Evolutionary conservation across 2,329 filamentous ascomycete genomes (phyloP).

Genomic region (Calonectria leucothoes): DNA sequence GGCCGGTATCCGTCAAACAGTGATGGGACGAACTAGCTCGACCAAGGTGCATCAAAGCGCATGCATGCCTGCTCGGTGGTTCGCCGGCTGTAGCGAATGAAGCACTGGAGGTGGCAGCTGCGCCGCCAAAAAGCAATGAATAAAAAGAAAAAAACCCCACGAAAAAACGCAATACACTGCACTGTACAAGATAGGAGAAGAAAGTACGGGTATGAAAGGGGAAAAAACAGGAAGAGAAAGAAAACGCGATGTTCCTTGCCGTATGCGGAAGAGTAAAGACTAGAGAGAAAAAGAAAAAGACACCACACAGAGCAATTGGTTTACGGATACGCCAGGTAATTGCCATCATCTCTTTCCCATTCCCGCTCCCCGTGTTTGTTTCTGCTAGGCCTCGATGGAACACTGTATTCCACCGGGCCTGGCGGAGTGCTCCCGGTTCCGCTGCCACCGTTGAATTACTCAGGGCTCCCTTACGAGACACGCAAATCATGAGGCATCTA

Average conservation of each 20-base stretch:
- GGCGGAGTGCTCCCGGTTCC: background rate
- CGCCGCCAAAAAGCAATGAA: slow-evolving; percentile 5
- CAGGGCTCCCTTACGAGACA: background rate
- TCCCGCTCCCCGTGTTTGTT: slow-evolving; percentile 7
- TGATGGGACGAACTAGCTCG: slow-evolving; percentile 9
- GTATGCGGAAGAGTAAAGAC: background rate
- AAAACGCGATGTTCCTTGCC: background rate
- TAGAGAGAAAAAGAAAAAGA: background rate
- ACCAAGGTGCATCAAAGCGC: slow-evolving; percentile 2
- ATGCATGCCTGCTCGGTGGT: background rate
- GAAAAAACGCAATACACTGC: background rate
- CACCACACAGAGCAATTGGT: background rate
- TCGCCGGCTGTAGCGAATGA: background rate
- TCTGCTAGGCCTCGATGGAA: background rate
- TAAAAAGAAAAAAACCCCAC: background rate
- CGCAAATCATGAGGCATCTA: background rate
- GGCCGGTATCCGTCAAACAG: slow-evolving; percentile 10
- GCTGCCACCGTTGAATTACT: background rate
- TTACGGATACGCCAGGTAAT: background rate
- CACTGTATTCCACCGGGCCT: background rate
- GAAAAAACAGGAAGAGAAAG: background rate
- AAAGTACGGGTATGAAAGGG: background rate
- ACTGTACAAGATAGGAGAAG: background rate
- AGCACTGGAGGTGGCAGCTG: background rate
- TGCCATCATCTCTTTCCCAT: slow-evolving; percentile 7